Conservation (phyloP, 1,284 basidiomycete species). For the Ustilago shanxiensis region DNA sequence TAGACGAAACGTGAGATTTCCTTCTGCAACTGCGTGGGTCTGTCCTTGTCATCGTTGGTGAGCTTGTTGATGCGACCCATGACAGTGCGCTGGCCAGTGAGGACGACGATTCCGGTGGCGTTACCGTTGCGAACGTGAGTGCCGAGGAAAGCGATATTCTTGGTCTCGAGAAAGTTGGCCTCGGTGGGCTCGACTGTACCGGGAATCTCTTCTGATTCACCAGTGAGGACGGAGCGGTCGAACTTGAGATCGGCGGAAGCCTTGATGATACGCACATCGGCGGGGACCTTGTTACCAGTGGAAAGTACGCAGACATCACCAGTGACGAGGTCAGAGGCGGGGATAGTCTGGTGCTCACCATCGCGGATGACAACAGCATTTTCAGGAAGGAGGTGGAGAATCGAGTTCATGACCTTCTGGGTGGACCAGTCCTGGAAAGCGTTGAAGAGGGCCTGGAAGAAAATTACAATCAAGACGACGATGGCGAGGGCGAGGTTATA, state of each 20-base stretch:
- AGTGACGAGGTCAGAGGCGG: conserved; percentile 78
- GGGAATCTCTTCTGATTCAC: conserved; percentile 75
- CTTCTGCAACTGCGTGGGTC: conserved; percentile 74
- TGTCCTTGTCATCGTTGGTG: conserved; percentile 68
- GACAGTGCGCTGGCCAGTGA: conserved; percentile 75
- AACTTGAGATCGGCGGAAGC: conserved; percentile 75
- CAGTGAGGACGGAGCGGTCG: conserved; percentile 78
- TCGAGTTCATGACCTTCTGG: conserved; percentile 71
- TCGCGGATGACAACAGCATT: conserved; percentile 77
- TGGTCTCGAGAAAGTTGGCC: conserved; percentile 73
- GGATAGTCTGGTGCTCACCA: conserved; percentile 75
- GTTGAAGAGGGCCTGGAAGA: conserved; percentile 73
- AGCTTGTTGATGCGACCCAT: conserved; percentile 72
- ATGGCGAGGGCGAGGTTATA: conserved; percentile 73
- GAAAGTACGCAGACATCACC: conserved; percentile 76
- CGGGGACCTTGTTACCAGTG: conserved; percentile 72
- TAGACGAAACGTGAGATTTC: conserved; percentile 72
- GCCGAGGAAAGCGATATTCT: conserved; percentile 78
- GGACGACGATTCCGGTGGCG: conserved; percentile 75
- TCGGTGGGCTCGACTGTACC: conserved; percentile 74
- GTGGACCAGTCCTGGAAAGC: conserved; percentile 71
- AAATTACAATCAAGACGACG: conserved; percentile 71
- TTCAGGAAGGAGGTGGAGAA: conserved; percentile 74
- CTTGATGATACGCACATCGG: conserved; percentile 72
- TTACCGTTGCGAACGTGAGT: conserved; percentile 76